Evolutionary conservation across 1,284 basidiomycete species (phyloP), one percentile per base, ranked within the genome.

Genomic region (Schizophyllum amplum): DNA sequence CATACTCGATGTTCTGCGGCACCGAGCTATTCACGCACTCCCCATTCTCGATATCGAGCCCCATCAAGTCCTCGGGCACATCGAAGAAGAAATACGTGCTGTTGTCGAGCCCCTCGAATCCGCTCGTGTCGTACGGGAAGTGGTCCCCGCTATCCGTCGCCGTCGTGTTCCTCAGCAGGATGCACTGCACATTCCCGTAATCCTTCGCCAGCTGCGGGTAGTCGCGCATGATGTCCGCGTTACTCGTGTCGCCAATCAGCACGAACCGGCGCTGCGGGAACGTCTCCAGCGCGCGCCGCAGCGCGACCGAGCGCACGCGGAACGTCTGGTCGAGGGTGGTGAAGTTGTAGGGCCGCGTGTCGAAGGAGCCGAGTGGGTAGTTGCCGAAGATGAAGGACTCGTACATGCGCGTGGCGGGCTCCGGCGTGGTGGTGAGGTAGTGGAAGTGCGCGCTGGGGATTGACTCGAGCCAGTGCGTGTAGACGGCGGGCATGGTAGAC

Each of bases 361-460:
- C 67, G 47, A 70, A 63, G n/a, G 64, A 67, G 17, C 68, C 68
- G 7, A 67, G 56, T 7, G 68, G 68, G 61, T 66, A 70, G 59
- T 66, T 68, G 56, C 46, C 58, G 55, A 66, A 70, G 23, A 69
- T 59, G 56, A 67, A 69, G 24, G 69, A 63, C 50, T 68, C 68
- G 51, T 70, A 70, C 23, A 67, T 68, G 26, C 67, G 60, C 47
- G 68, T 68, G 42, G 68, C 57, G 57, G 68, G 62, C 47, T 69
- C 65, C 15, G 68, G 68, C 33, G 68, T 69, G n/a, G 68, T 70
- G 4, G 68, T 70, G 57, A 69, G 67, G 58, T 70, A 69, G 59
- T 70, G 68, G 64, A 70, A 70, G 17, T 68, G 66, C 24, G 59
- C 65, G 23, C 62, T 57, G 7, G 66, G 65, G 2, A 68, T 61